These are phyloP conservation scores for Pythium aristosporum DNA, from an alignment of 352 stramenopile species.

Conservation along the genomic window DNA sequence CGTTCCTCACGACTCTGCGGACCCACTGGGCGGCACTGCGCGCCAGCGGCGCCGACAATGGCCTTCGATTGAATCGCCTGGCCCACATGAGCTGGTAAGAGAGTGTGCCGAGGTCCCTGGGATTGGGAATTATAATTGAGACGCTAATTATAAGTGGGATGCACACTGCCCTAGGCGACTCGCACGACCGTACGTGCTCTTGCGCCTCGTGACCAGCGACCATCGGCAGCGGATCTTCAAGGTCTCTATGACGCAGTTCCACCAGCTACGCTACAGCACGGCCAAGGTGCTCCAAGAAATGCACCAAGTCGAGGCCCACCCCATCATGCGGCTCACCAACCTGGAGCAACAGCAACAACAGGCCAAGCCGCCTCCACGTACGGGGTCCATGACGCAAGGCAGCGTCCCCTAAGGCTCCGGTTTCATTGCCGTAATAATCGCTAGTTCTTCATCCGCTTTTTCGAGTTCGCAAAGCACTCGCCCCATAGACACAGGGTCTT, in stretches of 20 bases:
- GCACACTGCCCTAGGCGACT: slow-evolving; percentile 11
- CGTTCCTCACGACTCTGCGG: slow-evolving; percentile 45
- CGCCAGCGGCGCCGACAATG: background rate
- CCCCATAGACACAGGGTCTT: slow-evolving; percentile 84
- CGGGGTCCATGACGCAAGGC: background rate
- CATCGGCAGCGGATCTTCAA: slow-evolving; percentile 41
- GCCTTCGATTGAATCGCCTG: slow-evolving; percentile 30
- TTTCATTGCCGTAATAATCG: slow-evolving; percentile 1
- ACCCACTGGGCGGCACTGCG: slow-evolving; percentile 20
- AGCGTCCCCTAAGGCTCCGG: background rate
- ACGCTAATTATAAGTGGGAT: background rate
- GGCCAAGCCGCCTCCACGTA: background rate
- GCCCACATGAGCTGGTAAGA: slow-evolving; percentile 37
- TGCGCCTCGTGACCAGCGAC: slow-evolving; percentile 57
- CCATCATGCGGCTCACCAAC: slow-evolving; percentile 71
- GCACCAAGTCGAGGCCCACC: slow-evolving; percentile 65
- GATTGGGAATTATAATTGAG: background rate
- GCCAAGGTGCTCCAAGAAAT: slow-evolving; percentile 79
- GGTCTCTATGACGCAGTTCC: slow-evolving; percentile 63
- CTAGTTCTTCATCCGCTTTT: slow-evolving; percentile 86
- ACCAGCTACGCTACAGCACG: slow-evolving; percentile 71
- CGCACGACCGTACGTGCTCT: slow-evolving; percentile 28
- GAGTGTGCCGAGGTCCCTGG: background rate
- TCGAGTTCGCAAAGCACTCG: slow-evolving; percentile 81
- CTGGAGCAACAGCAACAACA: slow-evolving; percentile 29